A percentile compares a stretch with the other conserved stretches of the same genome.
phyloP scores from a whole-genome alignment of 2,329 filamentous ascomycete species.

The Diplodia intermedia region DNA sequence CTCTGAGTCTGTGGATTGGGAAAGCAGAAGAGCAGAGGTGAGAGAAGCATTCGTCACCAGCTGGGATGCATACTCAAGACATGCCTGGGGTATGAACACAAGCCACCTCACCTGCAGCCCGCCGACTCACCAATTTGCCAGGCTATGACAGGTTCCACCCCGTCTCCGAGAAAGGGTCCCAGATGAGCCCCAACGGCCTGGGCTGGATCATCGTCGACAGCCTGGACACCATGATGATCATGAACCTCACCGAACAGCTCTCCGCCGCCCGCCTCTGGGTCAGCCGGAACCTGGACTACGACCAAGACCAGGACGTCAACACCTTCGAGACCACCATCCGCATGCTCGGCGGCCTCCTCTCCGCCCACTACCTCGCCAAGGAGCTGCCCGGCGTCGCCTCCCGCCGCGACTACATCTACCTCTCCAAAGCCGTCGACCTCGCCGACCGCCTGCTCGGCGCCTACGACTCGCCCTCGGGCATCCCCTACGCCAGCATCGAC shows the following conservation, averaged over 20 bases:
- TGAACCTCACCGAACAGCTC: constrained; percentile 91
- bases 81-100: constrained; percentile 76
- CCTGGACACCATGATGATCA: constrained; percentile 94
- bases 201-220: constrained; percentile 99
- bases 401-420: no score
- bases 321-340: constrained; percentile 98
- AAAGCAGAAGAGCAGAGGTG: constrained; percentile 74
- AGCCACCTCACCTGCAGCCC: no score
- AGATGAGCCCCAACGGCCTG: constrained; percentile 86
- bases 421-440: constrained; percentile 81
- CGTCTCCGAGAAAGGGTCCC: constrained; percentile 74
- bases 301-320: constrained; percentile 94
- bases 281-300: constrained; percentile 86
- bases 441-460: constrained; percentile 86
- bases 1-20: constrained; percentile 64
- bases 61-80: constrained; percentile 85
- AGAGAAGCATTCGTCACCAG: constrained; percentile 84
- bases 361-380: constrained; percentile 95
- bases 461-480: constrained; percentile 84
- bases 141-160: constrained; percentile 87
- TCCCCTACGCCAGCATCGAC: constrained; percentile 91
- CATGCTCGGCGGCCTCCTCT: constrained; percentile 94
- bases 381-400: constrained; percentile 55
- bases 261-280: constrained; percentile 77
- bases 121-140: constrained; percentile 27